A percentile compares a stretch with the other conserved stretches of the same genome.
phyloP scores from a whole-genome alignment of 495 filamentous ascomycete genomes.

The Cladorrhinum samala region DNA sequence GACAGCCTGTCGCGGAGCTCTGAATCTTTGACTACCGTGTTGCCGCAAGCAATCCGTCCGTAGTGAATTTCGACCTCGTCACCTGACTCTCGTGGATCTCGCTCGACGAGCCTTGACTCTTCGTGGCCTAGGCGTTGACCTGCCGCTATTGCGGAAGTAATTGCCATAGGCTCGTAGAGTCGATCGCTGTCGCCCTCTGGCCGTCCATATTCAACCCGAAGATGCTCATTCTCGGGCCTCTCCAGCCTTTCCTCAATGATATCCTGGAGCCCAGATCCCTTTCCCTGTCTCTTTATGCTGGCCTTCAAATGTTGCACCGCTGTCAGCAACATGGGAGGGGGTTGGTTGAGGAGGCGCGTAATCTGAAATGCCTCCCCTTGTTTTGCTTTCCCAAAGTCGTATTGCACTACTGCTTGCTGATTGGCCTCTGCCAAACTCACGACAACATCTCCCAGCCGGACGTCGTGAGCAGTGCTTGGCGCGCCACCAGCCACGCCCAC shows the following conservation, averaged over 20 bases:
- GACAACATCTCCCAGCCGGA: slow-evolving; percentile 28
- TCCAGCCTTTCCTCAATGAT: slow-evolving; percentile 17
- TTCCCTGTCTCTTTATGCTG: slow-evolving; percentile 13
- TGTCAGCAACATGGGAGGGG: slow-evolving; percentile 22
- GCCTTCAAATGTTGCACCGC: slow-evolving; percentile 16
- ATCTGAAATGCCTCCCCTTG: slow-evolving; percentile 19
- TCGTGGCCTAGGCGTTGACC: neutral
- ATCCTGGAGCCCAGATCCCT: slow-evolving; percentile 17
- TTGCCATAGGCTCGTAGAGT: slow-evolving; percentile 27
- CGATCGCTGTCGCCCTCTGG: slow-evolving; percentile 29
- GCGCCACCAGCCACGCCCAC: slow-evolving; percentile 44
- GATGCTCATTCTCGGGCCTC: slow-evolving; percentile 9
- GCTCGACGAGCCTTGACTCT: neutral
- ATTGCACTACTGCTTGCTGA: slow-evolving; percentile 25
- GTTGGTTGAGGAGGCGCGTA: slow-evolving; percentile 32
- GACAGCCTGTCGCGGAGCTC: slow-evolving; percentile 12
- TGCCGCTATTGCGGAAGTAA: slow-evolving; percentile 20
- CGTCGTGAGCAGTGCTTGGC: slow-evolving; percentile 28
- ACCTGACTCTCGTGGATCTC: neutral
- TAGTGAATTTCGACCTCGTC: slow-evolving; percentile 26
- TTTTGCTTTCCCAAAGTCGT: slow-evolving; percentile 27
- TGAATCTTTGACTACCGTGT: slow-evolving; percentile 21
- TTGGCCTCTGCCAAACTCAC: slow-evolving; percentile 15
- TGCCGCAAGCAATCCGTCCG: slow-evolving; percentile 38
- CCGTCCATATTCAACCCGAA: slow-evolving; percentile 20